These are phyloP conservation scores for Candida peoriensis DNA, from an alignment of 805 yeast species.

Conservation along the genomic window DNA sequence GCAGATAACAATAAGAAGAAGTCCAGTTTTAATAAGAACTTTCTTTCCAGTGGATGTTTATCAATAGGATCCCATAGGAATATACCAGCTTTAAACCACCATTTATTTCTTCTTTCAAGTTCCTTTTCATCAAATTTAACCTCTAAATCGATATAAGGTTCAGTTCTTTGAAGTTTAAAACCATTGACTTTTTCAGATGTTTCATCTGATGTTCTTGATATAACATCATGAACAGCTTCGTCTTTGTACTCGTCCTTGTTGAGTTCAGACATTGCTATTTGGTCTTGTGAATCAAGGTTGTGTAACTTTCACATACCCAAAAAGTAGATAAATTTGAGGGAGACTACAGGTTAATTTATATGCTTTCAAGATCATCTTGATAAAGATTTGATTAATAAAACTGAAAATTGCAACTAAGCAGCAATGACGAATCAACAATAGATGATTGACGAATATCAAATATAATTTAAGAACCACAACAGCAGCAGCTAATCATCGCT, in stretches of 20 bases:
- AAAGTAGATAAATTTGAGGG: too few relatives aligned
- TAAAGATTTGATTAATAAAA: too few relatives aligned
- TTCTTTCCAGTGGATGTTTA: constrained; percentile 25
- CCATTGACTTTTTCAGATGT: constrained; percentile 6
- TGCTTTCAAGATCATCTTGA: too few relatives aligned
- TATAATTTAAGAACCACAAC: too few relatives aligned
- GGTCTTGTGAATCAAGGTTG: not conserved
- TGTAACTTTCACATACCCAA: not conserved
- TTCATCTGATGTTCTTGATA: constrained; percentile 3
- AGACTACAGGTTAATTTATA: too few relatives aligned
- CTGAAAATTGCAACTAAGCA: too few relatives aligned
- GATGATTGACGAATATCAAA: too few relatives aligned
- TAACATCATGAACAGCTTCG: constrained; percentile 1
- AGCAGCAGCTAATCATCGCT: too few relatives aligned
- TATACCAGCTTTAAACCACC: constrained; percentile 11
- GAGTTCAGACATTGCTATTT: constrained; percentile 1
- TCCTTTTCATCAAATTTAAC: constrained; percentile 5
- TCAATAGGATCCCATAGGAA: constrained; percentile 11
- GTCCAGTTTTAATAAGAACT: constrained; percentile 30
- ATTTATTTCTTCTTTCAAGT: constrained; percentile 7
- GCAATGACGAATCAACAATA: too few relatives aligned
- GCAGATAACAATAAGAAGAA: constrained; percentile 35
- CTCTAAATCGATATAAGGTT: constrained; percentile 11
- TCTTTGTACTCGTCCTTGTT: not conserved
- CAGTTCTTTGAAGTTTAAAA: constrained; percentile 4